Percentiles rank a stretch among this genome's conserved stretches.
Evolutionary conservation across 208 protist species (phyloP).

Genomic region (Wallacemonas collosoma): DNA sequence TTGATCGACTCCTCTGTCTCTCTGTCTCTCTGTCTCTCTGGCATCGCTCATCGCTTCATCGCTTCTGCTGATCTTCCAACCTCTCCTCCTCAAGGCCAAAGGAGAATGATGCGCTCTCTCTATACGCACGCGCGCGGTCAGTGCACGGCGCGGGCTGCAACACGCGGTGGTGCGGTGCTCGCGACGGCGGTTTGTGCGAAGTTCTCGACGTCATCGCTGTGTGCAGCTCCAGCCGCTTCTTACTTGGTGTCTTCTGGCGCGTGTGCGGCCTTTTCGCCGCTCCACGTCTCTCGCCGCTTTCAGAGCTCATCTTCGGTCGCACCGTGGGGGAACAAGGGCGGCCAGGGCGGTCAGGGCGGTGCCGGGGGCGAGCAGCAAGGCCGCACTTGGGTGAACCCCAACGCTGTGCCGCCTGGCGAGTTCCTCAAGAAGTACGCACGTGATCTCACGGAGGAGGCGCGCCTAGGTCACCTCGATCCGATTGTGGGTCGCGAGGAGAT

Average conservation of each 20-base stretch:
- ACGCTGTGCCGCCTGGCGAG: constrained; percentile 84
- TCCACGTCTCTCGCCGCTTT: neutral
- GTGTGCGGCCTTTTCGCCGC: too few relatives aligned
- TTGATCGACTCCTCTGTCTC: neutral
- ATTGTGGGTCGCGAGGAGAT: constrained; percentile 99
- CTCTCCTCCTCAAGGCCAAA: neutral
- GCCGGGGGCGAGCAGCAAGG: constrained; percentile 55
- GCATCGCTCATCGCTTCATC: neutral
- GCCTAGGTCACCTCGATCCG: constrained; percentile 95
- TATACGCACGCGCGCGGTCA: constrained; percentile 4
- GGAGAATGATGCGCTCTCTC: constrained; percentile 35
- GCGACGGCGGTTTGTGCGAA: neutral
- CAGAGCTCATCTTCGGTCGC: constrained; percentile 44
- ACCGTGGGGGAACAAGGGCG: constrained; percentile 44
- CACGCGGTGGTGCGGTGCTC: neutral
- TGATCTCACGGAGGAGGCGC: constrained; percentile 95
- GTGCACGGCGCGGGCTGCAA: neutral
- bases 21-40: neutral
- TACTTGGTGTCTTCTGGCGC: too few relatives aligned
- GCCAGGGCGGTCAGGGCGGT: too few relatives aligned
- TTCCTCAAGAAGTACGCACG: constrained; percentile 97
- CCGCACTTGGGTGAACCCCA: constrained; percentile 84
- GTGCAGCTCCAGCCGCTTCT: too few relatives aligned
- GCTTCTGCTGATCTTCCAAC: neutral
- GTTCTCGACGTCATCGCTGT: neutral